Base-by-base conservation (phyloP, 148 eudicot genomes). In the Silene latifolia region DNA sequence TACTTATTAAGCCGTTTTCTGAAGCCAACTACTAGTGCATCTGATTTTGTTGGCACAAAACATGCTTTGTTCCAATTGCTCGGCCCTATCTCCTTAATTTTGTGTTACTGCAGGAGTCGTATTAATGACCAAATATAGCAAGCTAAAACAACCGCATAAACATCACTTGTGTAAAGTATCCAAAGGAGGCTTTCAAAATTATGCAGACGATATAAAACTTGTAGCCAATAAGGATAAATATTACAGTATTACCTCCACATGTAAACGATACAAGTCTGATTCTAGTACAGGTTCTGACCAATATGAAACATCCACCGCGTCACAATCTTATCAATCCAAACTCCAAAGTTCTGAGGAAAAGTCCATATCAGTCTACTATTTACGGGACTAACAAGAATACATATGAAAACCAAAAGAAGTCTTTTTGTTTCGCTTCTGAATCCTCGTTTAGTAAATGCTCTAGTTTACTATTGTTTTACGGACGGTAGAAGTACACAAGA, bases 341-440 rank as follows among this genome's bases (percentile, higher is more conserved):
- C 84, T 9, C 88, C 96, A 75, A 86, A 83, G 71, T 92, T 90
- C 72, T 93, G 84, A 1, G 96, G 98, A 67, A 88, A 85, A 14
- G 82, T 24, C 87, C 88, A 90, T 83, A 93, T 93, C 79, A 93
- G 65, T 77, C 98, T 78, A 82, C 98, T 93, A 44, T 84, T 84
- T 44, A 96, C 96, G 19, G 98, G 98, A 80, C 96, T 89, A 65
- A 93, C 96, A 47, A 96, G 98, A 76, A 93, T 75, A 73, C 96
- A 93, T 73, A 89, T 74, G 69, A 93, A 93, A 61, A 87, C 76
- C 66, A 89, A 80, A 44, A 85, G 78, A 51, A 82, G 65, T 74
- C 57, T 81, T 77, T 82, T 65, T 79, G 80, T 67, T 60, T 78
- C 51, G 57, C 59, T 75, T 81, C 74, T 17, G 84, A 46, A 63